Base-by-base conservation (phyloP, 1,284 basidiomycete species). In the Rhodotorula sp. region DNA sequence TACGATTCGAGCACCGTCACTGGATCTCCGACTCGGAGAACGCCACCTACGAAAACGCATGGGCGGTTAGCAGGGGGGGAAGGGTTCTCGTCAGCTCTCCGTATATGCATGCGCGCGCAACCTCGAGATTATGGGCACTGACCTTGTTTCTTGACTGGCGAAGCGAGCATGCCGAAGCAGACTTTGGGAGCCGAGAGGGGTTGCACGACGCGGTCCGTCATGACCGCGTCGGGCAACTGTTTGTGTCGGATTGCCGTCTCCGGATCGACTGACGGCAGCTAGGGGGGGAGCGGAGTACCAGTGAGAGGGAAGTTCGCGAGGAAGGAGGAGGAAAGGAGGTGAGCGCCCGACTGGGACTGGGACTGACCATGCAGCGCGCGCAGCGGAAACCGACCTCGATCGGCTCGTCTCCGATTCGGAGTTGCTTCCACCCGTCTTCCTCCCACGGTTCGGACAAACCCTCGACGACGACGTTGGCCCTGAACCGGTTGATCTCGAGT, bases 211-310 rank as follows among this genome's bases (percentile, higher is more conserved):
- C 70, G 66, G 56, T 66, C 71, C 7, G 52, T 64, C 68, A 69
- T 73, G 31, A 73, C 65, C 6, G 21, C 54, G 62, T 73, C 71
- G 15, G 71, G 71, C 14, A 73, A 49, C 23, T 67, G 59, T 20
- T 69, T 69, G 62, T 73, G 68, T 5, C 71, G 62, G 12, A 67
- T 34, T 8, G 51, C 71, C 8, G 68, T 67, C 5, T 29, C 34
- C 43, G 71, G 71, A 61, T 73, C 68, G 39, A 69, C 65, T 14
- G 65, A 67, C 12, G 71, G 71, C 20, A 73, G 57, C 71, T 72
- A 29, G 20, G 59, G 0, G 10, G 14, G 14, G 20, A 20, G 10
- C 7, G 23, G 14, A 6, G 10, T 46, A 5, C 46, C 23, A 59
- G 43, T 59, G 5, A 15, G n/a, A 16, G 5, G n/a, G 20, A 7